These are phyloP conservation scores for Silene vulgaris DNA, from an alignment of 179 eudicot genomes.

Conservation along the genomic window DNA sequence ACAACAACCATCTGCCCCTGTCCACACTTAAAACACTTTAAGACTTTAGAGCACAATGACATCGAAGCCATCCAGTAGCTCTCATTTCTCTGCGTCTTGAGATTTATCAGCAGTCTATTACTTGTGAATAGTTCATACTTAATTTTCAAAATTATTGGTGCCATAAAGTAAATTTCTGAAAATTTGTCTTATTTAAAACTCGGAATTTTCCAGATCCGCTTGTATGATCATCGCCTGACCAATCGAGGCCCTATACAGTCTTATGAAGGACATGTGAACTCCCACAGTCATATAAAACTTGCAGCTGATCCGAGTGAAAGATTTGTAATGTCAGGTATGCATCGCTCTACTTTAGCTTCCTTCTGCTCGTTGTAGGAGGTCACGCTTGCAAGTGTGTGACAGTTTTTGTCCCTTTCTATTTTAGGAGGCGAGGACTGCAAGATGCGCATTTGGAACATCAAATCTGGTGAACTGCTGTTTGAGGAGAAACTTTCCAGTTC, in stretches of 20 bases:
- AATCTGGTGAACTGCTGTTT: slow-evolving; percentile 67
- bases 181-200: slow-evolving; percentile 1
- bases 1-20: too few relatives aligned
- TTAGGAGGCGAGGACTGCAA: slow-evolving; percentile 82
- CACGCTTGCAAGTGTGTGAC: background rate
- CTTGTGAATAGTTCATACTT: too few relatives aligned
- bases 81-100: too few relatives aligned
- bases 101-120: too few relatives aligned
- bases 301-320: slow-evolving; percentile 71
- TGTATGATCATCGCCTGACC: slow-evolving; percentile 77
- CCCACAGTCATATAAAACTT: slow-evolving; percentile 66
- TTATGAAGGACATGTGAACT: slow-evolving; percentile 73
- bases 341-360: background rate
- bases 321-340: slow-evolving; percentile 60
- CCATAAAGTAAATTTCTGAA: background rate
- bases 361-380: background rate
- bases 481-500: slow-evolving; percentile 51
- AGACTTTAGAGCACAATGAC: too few relatives aligned
- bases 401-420: background rate
- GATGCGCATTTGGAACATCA: slow-evolving; percentile 73
- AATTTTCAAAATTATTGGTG: background rate
- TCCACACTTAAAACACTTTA: too few relatives aligned
- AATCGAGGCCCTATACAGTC: slow-evolving; percentile 71
- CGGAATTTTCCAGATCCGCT: slow-evolving; percentile 50
- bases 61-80: too few relatives aligned